A percentile compares a stretch with the other conserved stretches of the same genome.
phyloP scores from a whole-genome alignment of 768 basidiomycete species.

The Agrocybe pediades region DNA sequence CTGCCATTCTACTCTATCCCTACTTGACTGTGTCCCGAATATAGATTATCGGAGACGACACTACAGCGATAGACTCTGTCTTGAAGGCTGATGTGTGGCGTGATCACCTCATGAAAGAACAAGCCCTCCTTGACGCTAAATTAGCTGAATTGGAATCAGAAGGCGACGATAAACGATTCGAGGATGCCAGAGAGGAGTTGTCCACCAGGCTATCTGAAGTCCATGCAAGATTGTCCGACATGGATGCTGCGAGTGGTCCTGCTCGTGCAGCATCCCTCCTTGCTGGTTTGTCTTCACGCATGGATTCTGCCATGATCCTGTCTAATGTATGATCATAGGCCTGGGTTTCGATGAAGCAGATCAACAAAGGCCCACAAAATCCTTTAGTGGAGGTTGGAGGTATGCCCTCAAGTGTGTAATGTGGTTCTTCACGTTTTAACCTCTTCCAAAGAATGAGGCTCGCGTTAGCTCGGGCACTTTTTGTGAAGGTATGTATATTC shows the following conservation, averaged over 20 bases:
- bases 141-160: slow-evolving; percentile 73
- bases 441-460: slow-evolving; percentile 77
- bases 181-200: slow-evolving; percentile 85
- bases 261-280: slow-evolving; percentile 87
- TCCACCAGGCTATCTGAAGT: slow-evolving; percentile 84
- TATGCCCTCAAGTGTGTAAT: slow-evolving; percentile 27
- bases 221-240: slow-evolving; percentile 89
- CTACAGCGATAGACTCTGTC: slow-evolving; percentile 88
- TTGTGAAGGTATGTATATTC: slow-evolving; percentile 72
- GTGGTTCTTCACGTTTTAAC: neutral
- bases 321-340: slow-evolving; percentile 42
- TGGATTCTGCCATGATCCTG: too few species aligned
- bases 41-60: slow-evolving; percentile 92
- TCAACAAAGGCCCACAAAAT: slow-evolving; percentile 79
- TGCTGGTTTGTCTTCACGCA: slow-evolving; percentile 54
- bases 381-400: slow-evolving; percentile 97
- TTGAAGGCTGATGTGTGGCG: slow-evolving; percentile 99
- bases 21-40: neutral
- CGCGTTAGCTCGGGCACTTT: slow-evolving; percentile 91
- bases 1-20: neutral
- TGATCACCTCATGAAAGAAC: slow-evolving; percentile 88
- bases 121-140: slow-evolving; percentile 70
- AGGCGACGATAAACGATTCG: slow-evolving; percentile 77
- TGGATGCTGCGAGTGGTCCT: slow-evolving; percentile 98
- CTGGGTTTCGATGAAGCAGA: slow-evolving; percentile 91